These are phyloP conservation scores for Umbelopsis sp. DNA, from an alignment of 371 early-diverging fungal genomes.

Conservation along the genomic window DNA sequence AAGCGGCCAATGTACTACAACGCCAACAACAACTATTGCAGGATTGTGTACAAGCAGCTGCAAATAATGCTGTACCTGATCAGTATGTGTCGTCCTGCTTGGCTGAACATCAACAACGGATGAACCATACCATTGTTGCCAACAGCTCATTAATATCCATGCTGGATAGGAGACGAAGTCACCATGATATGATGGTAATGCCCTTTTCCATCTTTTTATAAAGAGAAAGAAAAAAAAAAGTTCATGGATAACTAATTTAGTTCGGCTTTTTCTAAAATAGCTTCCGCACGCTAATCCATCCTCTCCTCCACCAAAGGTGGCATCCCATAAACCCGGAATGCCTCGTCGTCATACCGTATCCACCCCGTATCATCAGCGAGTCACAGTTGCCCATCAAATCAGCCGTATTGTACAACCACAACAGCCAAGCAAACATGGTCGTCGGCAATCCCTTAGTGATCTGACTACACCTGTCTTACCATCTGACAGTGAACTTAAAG, in stretches of 20 bases:
- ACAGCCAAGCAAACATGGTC: constrained; percentile 10
- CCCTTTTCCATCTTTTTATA: background rate
- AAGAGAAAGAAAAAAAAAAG: background rate
- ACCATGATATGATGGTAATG: background rate
- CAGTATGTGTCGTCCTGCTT: background rate
- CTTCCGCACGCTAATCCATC: too few relatives aligned
- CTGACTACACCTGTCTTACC: constrained; percentile 1
- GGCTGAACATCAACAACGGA: constrained; percentile 10
- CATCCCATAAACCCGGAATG: constrained; percentile 18
- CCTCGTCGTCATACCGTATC: constrained; percentile 55
- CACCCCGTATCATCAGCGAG: constrained; percentile 33
- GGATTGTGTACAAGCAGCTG: constrained; percentile 18
- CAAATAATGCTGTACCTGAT: constrained; percentile 16
- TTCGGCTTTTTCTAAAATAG: too few relatives aligned
- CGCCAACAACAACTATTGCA: constrained; percentile 13
- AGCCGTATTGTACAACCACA: constrained; percentile 7
- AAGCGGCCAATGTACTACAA: constrained; percentile 12
- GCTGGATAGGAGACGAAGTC: background rate
- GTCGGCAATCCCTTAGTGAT: constrained; percentile 12
- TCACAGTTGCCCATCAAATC: constrained; percentile 9
- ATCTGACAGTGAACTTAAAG: constrained; percentile 9
- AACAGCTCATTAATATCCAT: background rate
- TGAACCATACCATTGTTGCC: constrained; percentile 11
- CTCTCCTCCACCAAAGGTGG: background rate
- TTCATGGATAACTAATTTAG: too few relatives aligned